Base-by-base conservation (phyloP, 2,329 filamentous ascomycete genomes). In the Aspergillus fructus region DNA sequence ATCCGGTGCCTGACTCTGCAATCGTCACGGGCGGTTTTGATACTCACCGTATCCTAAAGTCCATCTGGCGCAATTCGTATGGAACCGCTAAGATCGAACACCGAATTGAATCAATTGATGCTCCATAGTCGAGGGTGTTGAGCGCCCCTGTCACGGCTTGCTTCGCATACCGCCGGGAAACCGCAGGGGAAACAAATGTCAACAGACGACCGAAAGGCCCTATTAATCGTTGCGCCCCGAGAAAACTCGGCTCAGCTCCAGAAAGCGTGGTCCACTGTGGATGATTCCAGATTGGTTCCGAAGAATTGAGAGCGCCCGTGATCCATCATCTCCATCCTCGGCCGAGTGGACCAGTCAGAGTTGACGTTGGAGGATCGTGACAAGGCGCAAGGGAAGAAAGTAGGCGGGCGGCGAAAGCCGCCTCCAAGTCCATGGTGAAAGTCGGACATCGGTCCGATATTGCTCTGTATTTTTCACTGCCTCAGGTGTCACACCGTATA, bases 401-500 rank as follows among this genome's bases (percentile, higher is more conserved):
- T 24, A 17, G 17, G 43, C 23, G 43, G 46, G 50, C 55, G 54
- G 58, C 50, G 55, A 47, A 53, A 45, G 17, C 45, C 58, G 53
- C 50, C 54, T 51, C 54, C 34, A 58, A 58, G 21, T 12, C 17
- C 13, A n/a, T n/a, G 21, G 39, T 21, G 48, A 46, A 51, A 37
- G 48, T 52, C 49, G 33, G 27, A 48, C 4, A 30, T 21, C 5
- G 46, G 46, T 33, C 46, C 46, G 46, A 37, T 37, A 37, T 37
- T 9, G 9, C 27, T 23, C n/a, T 30, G 27, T 30, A 30, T 13
- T 27, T 21, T n/a, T 24, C 30, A 2, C 5, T 27, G 19, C 30
- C 21, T 30, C 41, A 53, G 50, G 50, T 27, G n/a, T 46, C 39
- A 52, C 8, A 43, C 49, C 9, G 23, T 30, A 43, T 42, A 15